A percentile compares a stretch with the other conserved stretches of the same genome.
phyloP scores from a whole-genome alignment of 176 grass and related monocot genomes.

The Aegilops speltoides region DNA sequence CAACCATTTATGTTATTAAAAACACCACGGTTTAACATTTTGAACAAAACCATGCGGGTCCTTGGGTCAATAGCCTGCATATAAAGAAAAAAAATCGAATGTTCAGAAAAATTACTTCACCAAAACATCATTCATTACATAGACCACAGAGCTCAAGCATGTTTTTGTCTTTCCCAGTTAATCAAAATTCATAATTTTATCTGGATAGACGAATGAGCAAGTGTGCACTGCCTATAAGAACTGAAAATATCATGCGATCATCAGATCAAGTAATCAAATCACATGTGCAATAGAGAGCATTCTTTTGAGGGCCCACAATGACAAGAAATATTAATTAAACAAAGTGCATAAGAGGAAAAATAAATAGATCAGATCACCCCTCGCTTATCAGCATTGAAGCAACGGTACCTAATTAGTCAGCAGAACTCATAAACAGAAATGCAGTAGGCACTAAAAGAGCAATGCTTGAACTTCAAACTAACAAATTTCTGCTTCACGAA shows the following conservation, averaged over 20 bases:
- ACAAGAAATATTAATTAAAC: not conserved
- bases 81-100: not conserved
- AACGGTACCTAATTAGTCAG: not conserved
- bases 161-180: too few species aligned
- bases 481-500: not conserved
- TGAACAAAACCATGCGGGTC: slow-evolving; percentile 95
- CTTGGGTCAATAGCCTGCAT: slow-evolving; percentile 93
- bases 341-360: not conserved
- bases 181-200: too few species aligned
- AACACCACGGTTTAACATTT: slow-evolving; percentile 87
- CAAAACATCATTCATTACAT: too few species aligned
- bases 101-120: too few species aligned
- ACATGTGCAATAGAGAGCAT: not conserved
- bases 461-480: not conserved
- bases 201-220: not conserved
- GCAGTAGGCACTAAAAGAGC: not conserved
- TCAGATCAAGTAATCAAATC: not conserved
- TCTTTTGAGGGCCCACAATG: not conserved
- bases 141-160: too few species aligned
- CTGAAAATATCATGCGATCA: not conserved
- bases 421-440: not conserved
- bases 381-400: not conserved
- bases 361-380: not conserved
- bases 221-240: not conserved
- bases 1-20: slow-evolving; percentile 96